Base-by-base conservation (phyloP, 441 rosid genomes). In the Pelargonium myrrhifolium region DNA sequence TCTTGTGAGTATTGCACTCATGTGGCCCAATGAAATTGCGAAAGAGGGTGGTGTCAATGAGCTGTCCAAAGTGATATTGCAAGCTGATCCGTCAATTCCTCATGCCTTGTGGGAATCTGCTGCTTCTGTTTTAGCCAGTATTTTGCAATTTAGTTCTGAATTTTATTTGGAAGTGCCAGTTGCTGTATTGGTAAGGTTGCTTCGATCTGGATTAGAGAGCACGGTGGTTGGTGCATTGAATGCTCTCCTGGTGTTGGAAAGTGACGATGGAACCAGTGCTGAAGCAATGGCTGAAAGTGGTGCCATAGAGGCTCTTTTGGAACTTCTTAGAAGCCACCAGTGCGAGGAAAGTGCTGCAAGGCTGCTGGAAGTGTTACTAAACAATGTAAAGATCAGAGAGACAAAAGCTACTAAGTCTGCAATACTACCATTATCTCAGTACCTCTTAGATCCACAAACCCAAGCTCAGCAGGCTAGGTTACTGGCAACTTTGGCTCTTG, bases 281-380 rank as follows among this genome's bases (percentile, higher is more conserved):
- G 98, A 89, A 79, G 96, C 99, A 58, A 93, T 96, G 99, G 98
- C 99, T 70, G 98, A 89, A 81, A 91, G 98, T 74, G 99, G 99
- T 66, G 97, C 99, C 53, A 83, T 96, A 75, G 98, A 93, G 87
- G 97, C 97, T 76, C 90, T 96, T 64, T 80, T 96, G 82, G 99
- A 93, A 83, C 97, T 96, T 76, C 85, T 96, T 35, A 86, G 99
- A 74, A 68, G 89, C 78, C 99, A 96, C 79, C 99, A 91, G 65
- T 93, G 96, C 18, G 99, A 96, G 84, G 99, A 96, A 82, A 88
- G 91, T 71, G 87, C 99, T 68, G 97, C 97, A 42, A 89, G 99
- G 79, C 83, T 96, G 64, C 87, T 96, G 40, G 98, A 96, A 77
- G 99, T 83, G 53, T 78, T 96, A 47, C 97, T 96, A 66, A 96